Evolutionary conservation across 2,329 filamentous ascomycete genomes (phyloP), one percentile per base, ranked within the genome.

Genomic region (Thielaviopsis populi): DNA sequence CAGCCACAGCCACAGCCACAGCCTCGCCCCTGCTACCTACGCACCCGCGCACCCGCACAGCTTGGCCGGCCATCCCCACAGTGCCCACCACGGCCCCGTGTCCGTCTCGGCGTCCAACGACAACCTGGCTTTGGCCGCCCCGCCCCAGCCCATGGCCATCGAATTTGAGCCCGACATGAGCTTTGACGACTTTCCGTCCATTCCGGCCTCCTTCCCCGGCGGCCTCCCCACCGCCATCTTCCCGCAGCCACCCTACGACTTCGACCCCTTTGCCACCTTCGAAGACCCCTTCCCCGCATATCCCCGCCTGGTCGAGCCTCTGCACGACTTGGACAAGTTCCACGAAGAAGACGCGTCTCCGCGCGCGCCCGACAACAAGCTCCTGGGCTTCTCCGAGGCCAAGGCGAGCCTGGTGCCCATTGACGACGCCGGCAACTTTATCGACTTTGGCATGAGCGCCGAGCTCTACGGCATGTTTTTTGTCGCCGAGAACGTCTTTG

Each of bases 381-480:
- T 91, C 27, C 79, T 91, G n/a, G 83, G 86, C 69, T 91, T 91
- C 74, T 86, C 84, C 0, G 76, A 83, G 11, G 82, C 85, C 0
- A 76, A 80, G 40, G 77, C 84, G 69, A 83, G 81, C 68, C 77
- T 79, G 42, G 80, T 80, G 3, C 75, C 89, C 7, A 73, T 90
- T 59, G 87, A 89, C 68, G 86, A 87, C 67, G 74, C 78, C 6
- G 85, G 83, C 62, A 79, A 84, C 60, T 78, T 82, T 65, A 81
- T 82, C 37, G 83, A 87, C 63, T 77, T 88, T 11, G 79, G 76
- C 69, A 84, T 91, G 78, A 80, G 80, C 24, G 88, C 88, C 65
- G 88, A 92, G 74, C 77, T 92, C 13, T 88, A 90, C 70, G 88
- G 88, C 79, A 91, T 92, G 88, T 92, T 92, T 78, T 91, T 91